Base-by-base conservation (phyloP, 2,329 filamentous ascomycete species). In the Talaromyces funiculosus region DNA sequence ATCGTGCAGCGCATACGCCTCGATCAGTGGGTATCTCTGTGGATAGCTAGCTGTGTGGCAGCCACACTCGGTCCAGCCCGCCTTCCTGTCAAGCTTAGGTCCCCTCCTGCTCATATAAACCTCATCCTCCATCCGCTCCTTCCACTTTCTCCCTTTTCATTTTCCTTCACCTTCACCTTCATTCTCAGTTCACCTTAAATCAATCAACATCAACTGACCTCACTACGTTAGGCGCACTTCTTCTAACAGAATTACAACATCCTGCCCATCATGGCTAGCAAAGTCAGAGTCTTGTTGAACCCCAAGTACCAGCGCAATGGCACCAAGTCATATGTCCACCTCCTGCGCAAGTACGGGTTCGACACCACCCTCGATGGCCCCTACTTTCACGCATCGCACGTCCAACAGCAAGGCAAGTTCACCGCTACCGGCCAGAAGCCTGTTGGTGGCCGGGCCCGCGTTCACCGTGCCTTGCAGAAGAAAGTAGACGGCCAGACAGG, bases 291-390 rank as follows among this genome's bases (percentile, higher is more conserved):
- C 58, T 73, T 83, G 31, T 78, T 78, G 66, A 88, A 88, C 73
- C 74, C 78, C 58, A 83, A 84, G 66, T 87, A 87, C 72, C 74
- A 82, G 66, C 77, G 75, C 62, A 79, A 82, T 62, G 86, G 86
- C 53, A 77, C 78, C 62, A 88, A 87, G 73, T 86, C 84, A 33
- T 88, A 89, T 67, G 81, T 85, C 65, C 81, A 80, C 65, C 73
- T 82, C 8, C 73, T 89, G 66, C 81, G 81, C 69, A 86, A 86
- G 71, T 89, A 83, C 70, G 79, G 82, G 61, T 85, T 89, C 69
- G 73, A 80, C 22, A 85, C 87, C 35, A 88, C 86, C 61, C 77
- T 82, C 63, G 80, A 81, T 1, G 86, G 87, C 4, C 86, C 85
- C 7, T 90, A 84, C 73, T 79, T 78, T 64, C 77, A 83, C 63